Percentiles rank a stretch among this genome's conserved stretches.
Conservation (phyloP, 2,329 filamentous ascomycete species). For the Aspergillus cejpii region DNA sequence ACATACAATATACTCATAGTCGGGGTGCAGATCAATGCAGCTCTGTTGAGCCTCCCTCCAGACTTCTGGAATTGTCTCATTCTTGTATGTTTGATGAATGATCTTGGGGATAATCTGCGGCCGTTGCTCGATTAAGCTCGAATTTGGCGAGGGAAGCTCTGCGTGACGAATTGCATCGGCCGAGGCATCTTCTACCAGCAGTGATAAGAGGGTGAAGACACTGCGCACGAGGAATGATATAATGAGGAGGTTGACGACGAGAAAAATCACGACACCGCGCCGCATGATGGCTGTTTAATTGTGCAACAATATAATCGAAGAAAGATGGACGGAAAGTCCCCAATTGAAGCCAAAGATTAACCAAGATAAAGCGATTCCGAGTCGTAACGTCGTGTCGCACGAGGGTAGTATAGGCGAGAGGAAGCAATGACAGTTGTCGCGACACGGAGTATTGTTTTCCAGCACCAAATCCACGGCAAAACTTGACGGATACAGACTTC, state of each 20-base stretch:
- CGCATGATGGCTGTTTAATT: slow-evolving; percentile 46
- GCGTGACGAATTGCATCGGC: slow-evolving; percentile 60
- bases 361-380: not conserved
- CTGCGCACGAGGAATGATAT: slow-evolving; percentile 58
- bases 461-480: no score
- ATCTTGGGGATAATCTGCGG: slow-evolving; percentile 66
- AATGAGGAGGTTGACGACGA: slow-evolving; percentile 58
- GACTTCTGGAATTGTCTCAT: slow-evolving; percentile 59
- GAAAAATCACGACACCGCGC: slow-evolving; percentile 55
- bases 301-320: not conserved
- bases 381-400: slow-evolving; percentile 9
- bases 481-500: no score
- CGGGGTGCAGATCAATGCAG: slow-evolving; percentile 61
- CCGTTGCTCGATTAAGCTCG: slow-evolving; percentile 50
- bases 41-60: slow-evolving; percentile 61
- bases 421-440: not conserved
- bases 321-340: not conserved
- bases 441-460: no score
- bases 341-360: slow-evolving; percentile 4
- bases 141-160: slow-evolving; percentile 61
- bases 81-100: slow-evolving; percentile 70
- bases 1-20: slow-evolving; percentile 66
- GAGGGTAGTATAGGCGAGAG: not conserved
- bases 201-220: slow-evolving; percentile 64
- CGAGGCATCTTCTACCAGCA: slow-evolving; percentile 62